Conservation (phyloP, 441 rosid genomes). For the Isatis lusitanica region DNA sequence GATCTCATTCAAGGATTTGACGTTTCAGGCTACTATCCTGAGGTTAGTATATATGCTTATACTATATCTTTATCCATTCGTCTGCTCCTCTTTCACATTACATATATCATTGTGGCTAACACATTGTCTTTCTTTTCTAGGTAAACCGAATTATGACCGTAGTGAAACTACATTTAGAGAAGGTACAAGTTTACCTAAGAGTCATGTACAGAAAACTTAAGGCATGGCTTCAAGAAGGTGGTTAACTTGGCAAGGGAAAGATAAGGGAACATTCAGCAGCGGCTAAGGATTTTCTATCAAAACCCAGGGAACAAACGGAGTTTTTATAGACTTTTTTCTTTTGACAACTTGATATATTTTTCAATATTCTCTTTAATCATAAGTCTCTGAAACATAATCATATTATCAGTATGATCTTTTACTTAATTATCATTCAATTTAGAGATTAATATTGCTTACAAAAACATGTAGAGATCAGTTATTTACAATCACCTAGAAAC, state of each 20-base stretch:
- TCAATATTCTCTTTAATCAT: no score
- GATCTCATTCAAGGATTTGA: constrained; percentile 32
- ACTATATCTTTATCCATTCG: not conserved
- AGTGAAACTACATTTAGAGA: constrained; percentile 36
- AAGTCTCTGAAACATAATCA: no score
- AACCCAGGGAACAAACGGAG: no score
- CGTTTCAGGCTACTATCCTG: constrained; percentile 25
- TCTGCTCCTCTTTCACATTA: not conserved
- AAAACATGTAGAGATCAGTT: no score
- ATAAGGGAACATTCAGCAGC: not conserved
- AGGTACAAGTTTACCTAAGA: constrained; percentile 30
- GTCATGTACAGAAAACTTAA: constrained; percentile 31
- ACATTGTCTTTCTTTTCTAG: constrained; percentile 25
- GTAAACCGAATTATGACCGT: constrained; percentile 29
- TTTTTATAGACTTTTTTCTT: no score
- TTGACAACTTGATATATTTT: no score
- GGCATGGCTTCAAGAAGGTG: constrained; percentile 31
- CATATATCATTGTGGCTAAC: not conserved
- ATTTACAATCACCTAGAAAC: no score
- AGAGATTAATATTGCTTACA: no score
- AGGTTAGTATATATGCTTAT: constrained; percentile 31
- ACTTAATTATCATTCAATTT: no score
- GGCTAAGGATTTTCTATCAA: no score
- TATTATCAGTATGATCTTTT: no score
- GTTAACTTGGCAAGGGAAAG: no score